These are phyloP conservation scores for Asterophora lycoperdoides DNA, from an alignment of 768 basidiomycete species.

Conservation along the genomic window DNA sequence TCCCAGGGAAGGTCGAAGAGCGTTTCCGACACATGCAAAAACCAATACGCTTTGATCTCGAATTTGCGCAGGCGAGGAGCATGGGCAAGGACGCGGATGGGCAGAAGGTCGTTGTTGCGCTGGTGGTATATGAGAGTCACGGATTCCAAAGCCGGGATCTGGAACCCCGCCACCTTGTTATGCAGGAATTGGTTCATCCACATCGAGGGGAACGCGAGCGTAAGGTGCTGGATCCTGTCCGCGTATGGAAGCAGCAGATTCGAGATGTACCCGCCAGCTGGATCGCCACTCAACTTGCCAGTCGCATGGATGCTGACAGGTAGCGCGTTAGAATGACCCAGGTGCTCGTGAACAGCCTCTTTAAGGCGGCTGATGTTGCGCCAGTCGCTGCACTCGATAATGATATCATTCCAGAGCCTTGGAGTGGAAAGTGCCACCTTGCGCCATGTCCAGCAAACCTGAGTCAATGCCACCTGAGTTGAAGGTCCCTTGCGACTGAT, in stretches of 20 bases:
- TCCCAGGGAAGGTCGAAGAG: constrained; percentile 9
- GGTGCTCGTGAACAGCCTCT: constrained; percentile 1
- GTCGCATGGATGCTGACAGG: constrained; percentile 1
- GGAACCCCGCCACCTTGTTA: not conserved
- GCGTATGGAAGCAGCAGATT: constrained; percentile 3
- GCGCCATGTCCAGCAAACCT: constrained; percentile 11
- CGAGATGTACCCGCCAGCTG: not conserved
- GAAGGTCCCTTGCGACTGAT: not conserved
- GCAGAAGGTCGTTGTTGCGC: not conserved
- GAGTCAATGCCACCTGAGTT: not conserved
- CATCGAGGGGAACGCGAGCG: constrained; percentile 7
- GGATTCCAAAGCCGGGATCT: constrained; percentile 4
- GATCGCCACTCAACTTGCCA: not conserved
- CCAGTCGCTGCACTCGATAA: constrained; percentile 11
- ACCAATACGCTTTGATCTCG: not conserved
- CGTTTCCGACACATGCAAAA: too few relatives aligned
- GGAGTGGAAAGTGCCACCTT: constrained; percentile 1
- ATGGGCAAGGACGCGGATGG: not conserved
- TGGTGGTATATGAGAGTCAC: constrained; percentile 6
- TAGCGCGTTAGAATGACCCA: constrained; percentile 1
- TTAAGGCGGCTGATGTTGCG: not conserved
- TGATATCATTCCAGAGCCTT: constrained; percentile 10
- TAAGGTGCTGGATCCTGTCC: constrained; percentile 7
- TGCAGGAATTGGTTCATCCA: constrained; percentile 8
- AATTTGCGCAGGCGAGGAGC: constrained; percentile 7